A percentile compares a stretch with the other conserved stretches of the same genome.
phyloP scores from a whole-genome alignment of 2,329 filamentous ascomycete genomes.

The Dendrostoma leiphaemia region DNA sequence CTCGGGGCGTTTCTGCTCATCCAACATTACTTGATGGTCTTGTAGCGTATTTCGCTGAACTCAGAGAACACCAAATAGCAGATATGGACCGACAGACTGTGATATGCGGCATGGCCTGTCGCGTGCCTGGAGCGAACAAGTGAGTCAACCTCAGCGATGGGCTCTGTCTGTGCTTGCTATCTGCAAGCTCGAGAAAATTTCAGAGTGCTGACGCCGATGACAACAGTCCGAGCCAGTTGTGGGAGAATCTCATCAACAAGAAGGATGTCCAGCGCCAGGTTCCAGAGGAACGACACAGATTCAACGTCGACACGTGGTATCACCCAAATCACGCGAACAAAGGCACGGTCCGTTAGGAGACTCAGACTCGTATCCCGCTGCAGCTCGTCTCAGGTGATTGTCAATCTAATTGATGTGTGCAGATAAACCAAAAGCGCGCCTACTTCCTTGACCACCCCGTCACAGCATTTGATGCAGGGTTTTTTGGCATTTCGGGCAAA shows the following conservation, averaged over 20 bases:
- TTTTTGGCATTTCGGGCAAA: constrained; percentile 34
- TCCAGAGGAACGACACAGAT: constrained; percentile 30
- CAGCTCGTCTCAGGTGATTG: neutral
- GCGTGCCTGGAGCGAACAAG: constrained; percentile 2
- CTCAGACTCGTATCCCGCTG: constrained; percentile 26
- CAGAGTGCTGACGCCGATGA: too few species aligned
- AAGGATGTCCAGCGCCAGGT: constrained; percentile 20
- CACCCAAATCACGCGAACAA: constrained; percentile 32
- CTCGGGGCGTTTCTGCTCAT: too few species aligned
- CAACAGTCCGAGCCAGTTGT: constrained; percentile 6
- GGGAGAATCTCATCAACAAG: constrained; percentile 8
- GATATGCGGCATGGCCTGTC: constrained; percentile 11
- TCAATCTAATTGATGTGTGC: too few species aligned
- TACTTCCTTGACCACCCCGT: constrained; percentile 32
- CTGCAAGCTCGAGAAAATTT: too few species aligned
- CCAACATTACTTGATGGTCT: too few species aligned
- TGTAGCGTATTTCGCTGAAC: too few species aligned
- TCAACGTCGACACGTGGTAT: constrained; percentile 31
- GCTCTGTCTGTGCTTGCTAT: too few species aligned
- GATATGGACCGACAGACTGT: too few species aligned
- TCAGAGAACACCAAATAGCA: too few species aligned
- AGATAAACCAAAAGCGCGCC: constrained; percentile 20
- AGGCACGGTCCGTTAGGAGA: too few species aligned
- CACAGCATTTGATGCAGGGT: constrained; percentile 30
- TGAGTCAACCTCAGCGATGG: too few species aligned